Evolutionary conservation across 306 rosid genomes (phyloP), one percentile per base, ranked within the genome.

Genomic region (Vicia sativa): DNA sequence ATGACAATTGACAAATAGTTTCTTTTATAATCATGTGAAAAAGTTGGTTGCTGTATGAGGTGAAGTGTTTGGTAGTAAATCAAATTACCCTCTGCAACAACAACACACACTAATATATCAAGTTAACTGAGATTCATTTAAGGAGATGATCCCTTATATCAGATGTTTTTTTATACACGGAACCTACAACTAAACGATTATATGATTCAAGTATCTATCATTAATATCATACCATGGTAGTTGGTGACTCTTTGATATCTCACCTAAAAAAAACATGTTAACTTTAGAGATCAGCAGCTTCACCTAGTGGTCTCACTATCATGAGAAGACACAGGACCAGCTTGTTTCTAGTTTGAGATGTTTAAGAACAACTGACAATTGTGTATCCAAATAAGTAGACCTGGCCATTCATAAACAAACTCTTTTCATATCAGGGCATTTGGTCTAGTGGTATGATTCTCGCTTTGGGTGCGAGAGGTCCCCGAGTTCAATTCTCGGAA

Each of bases 31-130:
- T 21, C 23, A 21, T 21, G 23, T 21, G 23, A 21, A 21, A 21
- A 21, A 21, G 23, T 21, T 21, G 23, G 82, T 6, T 37, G 41
- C 10, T 35, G 39, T 35, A 35, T 8, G 7, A 35, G 9, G 39
- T 35, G 29, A 26, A 26, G 29, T 26, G 88, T 83, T 85, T 77
- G 37, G 83, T 11, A 0, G 44, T 39, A 49, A 9, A 19, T 3
- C 53, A 46, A 46, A 15, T 7, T 15, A 7, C 14, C 23, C 53
- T 14, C 53, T 41, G 4, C 53, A 2, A 16, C 53, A 46, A 46
- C 21, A n/a, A 45, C 10, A 45, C 0, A 6, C 14, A 45, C 52
- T 45, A 6, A 41, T 41, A 41, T 41, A n/a, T 11, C 4, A 0
- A 2, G 3, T 41, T 44, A 44, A n/a, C 19, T 18, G 6, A 49